Conservation (phyloP, 2,329 filamentous ascomycete genomes). For the Fusarium sacchari region DNA sequence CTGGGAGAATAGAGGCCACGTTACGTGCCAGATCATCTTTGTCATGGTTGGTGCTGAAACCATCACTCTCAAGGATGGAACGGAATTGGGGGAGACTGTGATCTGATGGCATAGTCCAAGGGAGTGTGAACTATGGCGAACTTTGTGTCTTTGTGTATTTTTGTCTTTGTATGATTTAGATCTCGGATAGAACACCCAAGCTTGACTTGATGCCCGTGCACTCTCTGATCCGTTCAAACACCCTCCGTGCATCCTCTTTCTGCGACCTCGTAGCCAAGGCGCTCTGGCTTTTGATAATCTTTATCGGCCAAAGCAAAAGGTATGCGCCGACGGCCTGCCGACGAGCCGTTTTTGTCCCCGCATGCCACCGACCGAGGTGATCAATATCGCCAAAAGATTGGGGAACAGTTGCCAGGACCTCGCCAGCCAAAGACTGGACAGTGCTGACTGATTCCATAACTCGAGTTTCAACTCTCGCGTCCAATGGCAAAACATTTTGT, state of each 20-base stretch:
- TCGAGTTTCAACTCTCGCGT: neutral
- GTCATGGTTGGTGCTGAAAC: conserved; percentile 54
- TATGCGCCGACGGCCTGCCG: conserved; percentile 51
- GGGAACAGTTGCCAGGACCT: conserved; percentile 51
- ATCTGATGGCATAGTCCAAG: conserved; percentile 11
- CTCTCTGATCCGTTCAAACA: conserved; percentile 52
- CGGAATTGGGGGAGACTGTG: conserved; percentile 49
- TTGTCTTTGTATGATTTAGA: conserved; percentile 8
- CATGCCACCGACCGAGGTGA: conserved; percentile 25
- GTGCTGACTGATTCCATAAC: neutral
- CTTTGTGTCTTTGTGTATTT: fast-evolving
- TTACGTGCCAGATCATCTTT: conserved; percentile 52
- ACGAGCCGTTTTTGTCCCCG: conserved; percentile 26
- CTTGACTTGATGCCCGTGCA: conserved; percentile 52
- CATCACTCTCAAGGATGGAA: conserved; percentile 51
- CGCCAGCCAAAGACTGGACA: conserved; percentile 46
- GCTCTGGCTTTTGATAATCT: conserved; percentile 45
- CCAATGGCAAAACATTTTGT: neutral
- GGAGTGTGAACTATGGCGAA: too few species aligned
- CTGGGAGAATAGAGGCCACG: conserved; percentile 54
- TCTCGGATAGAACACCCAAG: conserved; percentile 44
- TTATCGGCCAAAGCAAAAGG: conserved; percentile 53
- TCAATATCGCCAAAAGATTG: conserved; percentile 52
- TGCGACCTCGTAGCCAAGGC: conserved; percentile 42
- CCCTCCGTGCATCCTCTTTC: conserved; percentile 38